phyloP scores from a whole-genome alignment of 2,329 filamentous ascomycete genomes.

The Alternaria brassicae region DNA sequence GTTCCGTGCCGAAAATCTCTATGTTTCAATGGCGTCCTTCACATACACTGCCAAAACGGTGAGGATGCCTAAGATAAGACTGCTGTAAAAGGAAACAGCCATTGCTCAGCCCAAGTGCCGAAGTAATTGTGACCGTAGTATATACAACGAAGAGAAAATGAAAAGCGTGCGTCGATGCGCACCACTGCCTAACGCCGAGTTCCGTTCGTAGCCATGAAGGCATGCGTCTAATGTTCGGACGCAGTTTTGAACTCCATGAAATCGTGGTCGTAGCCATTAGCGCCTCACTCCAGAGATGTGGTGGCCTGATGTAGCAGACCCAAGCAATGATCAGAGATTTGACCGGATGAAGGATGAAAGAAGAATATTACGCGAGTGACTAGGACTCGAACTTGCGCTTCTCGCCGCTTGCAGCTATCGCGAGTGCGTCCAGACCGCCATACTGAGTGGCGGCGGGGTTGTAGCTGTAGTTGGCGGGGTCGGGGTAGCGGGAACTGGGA shows the following conservation, averaged over 20 bases:
- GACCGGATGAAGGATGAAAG: conserved; percentile 7
- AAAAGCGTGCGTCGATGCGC: conserved; percentile 18
- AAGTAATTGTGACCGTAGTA: conserved; percentile 15
- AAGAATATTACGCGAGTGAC: background rate
- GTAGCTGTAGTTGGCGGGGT: conserved; percentile 39
- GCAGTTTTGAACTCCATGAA: conserved; percentile 32
- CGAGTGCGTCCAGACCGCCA: conserved; percentile 48
- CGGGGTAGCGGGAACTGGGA: conserved; percentile 41
- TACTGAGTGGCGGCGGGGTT: conserved; percentile 29
- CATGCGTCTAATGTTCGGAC: conserved; percentile 48
- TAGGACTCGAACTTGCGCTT: conserved; percentile 47
- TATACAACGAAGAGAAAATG: conserved; percentile 24
- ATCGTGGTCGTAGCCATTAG: conserved; percentile 16
- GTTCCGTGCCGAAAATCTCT: conserved; percentile 20
- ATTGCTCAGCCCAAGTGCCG: conserved; percentile 3
- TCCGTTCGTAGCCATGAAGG: conserved; percentile 50
- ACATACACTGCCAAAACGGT: conserved; percentile 10
- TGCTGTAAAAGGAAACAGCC: background rate
- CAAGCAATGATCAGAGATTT: conserved; percentile 4
- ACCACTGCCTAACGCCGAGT: conserved; percentile 22
- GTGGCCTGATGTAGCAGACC: background rate
- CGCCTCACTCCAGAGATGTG: conserved; percentile 16
- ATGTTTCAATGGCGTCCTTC: conserved; percentile 18
- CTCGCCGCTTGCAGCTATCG: conserved; percentile 47
- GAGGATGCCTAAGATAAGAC: background rate